A percentile compares a stretch with the other conserved stretches of the same genome.
These are phyloP conservation scores for Williopsis jadinii DNA, from an alignment of 1,139 yeast genomes.

Conservation along the genomic window DNA sequence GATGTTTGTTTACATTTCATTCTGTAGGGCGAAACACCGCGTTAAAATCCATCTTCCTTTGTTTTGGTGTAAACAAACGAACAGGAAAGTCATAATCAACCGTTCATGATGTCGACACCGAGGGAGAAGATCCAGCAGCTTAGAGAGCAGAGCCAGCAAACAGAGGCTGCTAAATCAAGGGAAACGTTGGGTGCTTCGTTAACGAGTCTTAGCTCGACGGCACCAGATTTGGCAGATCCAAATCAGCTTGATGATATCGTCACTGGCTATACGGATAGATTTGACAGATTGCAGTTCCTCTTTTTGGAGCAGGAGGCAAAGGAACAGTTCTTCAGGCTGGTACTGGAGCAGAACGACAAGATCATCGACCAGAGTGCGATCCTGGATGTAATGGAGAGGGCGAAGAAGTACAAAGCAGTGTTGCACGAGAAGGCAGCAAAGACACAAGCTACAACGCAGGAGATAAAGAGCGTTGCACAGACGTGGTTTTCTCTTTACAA, in stretches of 20 bases:
- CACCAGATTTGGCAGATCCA: conserved; percentile 20
- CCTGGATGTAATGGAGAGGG: conserved; percentile 23
- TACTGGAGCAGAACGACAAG: conserved; percentile 29
- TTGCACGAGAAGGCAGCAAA: conserved; percentile 7
- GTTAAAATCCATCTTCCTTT: no score
- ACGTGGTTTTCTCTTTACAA: conserved; percentile 1
- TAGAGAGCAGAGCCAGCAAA: not conserved
- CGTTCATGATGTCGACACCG: no score
- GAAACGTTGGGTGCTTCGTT: not conserved
- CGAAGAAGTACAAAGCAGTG: conserved; percentile 21
- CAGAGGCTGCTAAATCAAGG: not conserved
- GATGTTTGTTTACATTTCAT: no score
- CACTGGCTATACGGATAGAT: conserved; percentile 21
- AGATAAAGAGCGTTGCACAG: not conserved
- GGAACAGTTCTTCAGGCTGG: conserved; percentile 46
- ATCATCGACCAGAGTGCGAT: conserved; percentile 26
- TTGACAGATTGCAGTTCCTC: conserved; percentile 48
- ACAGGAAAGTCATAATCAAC: no score
- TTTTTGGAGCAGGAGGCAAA: conserved; percentile 65
- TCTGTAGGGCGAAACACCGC: no score
- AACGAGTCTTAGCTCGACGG: not conserved
- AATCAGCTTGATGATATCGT: conserved; percentile 13
- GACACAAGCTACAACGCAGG: conserved; percentile 5
- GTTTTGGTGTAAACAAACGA: no score
- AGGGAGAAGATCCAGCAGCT: not conserved